phyloP scores from a whole-genome alignment of 2,329 filamentous ascomycete species.

The Sporothrix humicola region DNA sequence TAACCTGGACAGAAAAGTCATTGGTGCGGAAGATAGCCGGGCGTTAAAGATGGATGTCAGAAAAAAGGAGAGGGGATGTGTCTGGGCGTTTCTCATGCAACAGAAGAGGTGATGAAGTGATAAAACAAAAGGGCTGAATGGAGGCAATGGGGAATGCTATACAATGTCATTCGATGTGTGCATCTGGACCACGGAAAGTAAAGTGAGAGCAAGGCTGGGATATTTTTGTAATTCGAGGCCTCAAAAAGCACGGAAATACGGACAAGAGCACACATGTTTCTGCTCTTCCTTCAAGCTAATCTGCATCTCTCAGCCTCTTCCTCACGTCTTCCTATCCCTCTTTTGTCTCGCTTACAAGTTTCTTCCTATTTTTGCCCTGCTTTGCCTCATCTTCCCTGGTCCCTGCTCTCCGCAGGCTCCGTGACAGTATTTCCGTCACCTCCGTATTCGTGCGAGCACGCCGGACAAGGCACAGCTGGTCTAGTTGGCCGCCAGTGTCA shows the following conservation, averaged over 20 bases:
- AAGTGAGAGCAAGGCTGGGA: not conserved
- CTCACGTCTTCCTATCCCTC: no score
- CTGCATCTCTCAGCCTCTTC: not conserved
- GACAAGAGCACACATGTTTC: not conserved
- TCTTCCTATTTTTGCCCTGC: not conserved
- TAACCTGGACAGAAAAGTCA: constrained; percentile 10
- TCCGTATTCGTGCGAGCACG: constrained; percentile 1
- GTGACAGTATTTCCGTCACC: not conserved
- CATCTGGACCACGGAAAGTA: not conserved
- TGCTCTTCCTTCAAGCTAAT: no score
- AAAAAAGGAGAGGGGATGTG: not conserved
- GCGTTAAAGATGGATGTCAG: not conserved
- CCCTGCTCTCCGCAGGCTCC: constrained; percentile 17
- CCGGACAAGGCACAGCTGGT: not conserved
- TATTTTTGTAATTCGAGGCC: not conserved
- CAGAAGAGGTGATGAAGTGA: not conserved
- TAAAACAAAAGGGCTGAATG: no score
- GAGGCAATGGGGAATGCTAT: not conserved
- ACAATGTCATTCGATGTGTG: not conserved
- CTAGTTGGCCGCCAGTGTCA: constrained; percentile 2
- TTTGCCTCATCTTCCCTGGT: constrained; percentile 11
- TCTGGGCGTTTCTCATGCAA: constrained; percentile 1
- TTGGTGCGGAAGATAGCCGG: constrained; percentile 20
- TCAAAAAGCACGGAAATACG: not conserved
- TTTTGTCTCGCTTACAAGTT: not conserved